Conservation (phyloP, 495 filamentous ascomycete species). For the Aspergillus haitiensis region DNA sequence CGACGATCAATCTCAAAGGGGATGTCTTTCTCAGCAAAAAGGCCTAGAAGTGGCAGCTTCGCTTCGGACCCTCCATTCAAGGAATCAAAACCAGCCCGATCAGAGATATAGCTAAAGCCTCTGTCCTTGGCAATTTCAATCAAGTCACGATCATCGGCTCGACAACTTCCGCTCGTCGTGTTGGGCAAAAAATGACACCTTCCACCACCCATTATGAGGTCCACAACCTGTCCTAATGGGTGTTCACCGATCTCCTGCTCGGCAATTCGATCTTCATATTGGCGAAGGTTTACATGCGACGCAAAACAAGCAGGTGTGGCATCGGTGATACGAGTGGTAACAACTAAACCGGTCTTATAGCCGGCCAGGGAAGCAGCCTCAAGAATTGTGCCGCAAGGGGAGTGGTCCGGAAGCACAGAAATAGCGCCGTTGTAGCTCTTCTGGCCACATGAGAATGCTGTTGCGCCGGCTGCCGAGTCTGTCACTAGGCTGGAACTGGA, state of each 20-base stretch:
- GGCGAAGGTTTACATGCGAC: slow-evolving; percentile 75
- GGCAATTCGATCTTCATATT: slow-evolving; percentile 86
- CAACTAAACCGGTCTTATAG: slow-evolving; percentile 90
- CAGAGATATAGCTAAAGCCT: slow-evolving; percentile 75
- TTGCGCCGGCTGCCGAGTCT: slow-evolving; percentile 93
- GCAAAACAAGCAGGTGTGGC: slow-evolving; percentile 97
- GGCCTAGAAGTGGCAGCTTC: slow-evolving; percentile 79
- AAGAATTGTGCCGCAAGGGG: slow-evolving; percentile 88
- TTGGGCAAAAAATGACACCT: slow-evolving; percentile 92
- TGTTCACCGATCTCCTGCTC: slow-evolving; percentile 86
- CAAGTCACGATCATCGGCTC: slow-evolving; percentile 70
- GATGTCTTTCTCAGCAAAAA: slow-evolving; percentile 82
- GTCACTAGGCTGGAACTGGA: slow-evolving; percentile 81
- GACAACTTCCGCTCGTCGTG: slow-evolving; percentile 70
- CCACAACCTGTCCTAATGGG: slow-evolving; percentile 80
- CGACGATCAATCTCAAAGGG: slow-evolving; percentile 91
- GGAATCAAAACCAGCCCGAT: slow-evolving; percentile 74
- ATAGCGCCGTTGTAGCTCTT: slow-evolving; percentile 98
- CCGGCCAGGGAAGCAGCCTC: slow-evolving; percentile 91
- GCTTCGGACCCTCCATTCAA: slow-evolving; percentile 67
- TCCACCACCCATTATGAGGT: slow-evolving; percentile 90
- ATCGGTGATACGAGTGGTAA: slow-evolving; percentile 93
- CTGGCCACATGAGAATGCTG: slow-evolving; percentile 85
- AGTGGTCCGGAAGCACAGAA: slow-evolving; percentile 77
- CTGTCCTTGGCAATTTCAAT: slow-evolving; percentile 66